Evolutionary conservation across 148 eudicot species (phyloP), one percentile per base, ranked within the genome.

Genomic region (Simmondsia chinensis): DNA sequence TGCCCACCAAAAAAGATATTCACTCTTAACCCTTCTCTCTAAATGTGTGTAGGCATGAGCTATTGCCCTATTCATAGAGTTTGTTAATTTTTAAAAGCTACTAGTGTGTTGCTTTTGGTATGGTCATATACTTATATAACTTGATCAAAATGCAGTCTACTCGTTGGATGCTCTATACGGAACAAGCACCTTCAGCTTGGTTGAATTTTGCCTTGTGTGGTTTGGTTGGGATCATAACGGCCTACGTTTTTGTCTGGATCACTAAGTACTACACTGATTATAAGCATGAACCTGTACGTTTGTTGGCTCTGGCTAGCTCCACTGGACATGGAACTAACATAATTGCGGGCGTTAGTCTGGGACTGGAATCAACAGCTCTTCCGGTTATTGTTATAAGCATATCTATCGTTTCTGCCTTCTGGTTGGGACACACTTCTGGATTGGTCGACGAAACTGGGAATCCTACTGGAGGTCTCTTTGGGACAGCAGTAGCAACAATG

Each of bases 401-500:
- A 30, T 33, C 99, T 20, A 91, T 91, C 25, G 62, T 91, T 52
- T 85, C 95, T 46, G 82, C 99, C 39, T 91, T 56, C 69, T 91
- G 99, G 99, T 52, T 91, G 78, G 99, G 99, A 56, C 95, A 69
- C 1, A 85, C 73, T 49, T 91, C 95, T 4, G 99, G 99, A 16
- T 70, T 91, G 60, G 73, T 85, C 53, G 99, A 91, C 67, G 99
- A 91, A 57, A 38, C 71, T 61, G 95, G 95, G 59, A 79, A 56
- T 55, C 99, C 99, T 48, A 85, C 81, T 48, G 99, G 99, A 47
- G 99, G 99, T 3, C 71, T 91, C 49, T 91, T 91, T 79, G 99
- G 99, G 56, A 91, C 99, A 23, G 99, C 99, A 53, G 99, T 91
- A 37, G 99, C 99, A 50, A 91, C 99, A 5, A 91, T 91, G 99